Base-by-base conservation (phyloP, 2,329 filamentous ascomycete genomes). In the Periconia digitata region DNA sequence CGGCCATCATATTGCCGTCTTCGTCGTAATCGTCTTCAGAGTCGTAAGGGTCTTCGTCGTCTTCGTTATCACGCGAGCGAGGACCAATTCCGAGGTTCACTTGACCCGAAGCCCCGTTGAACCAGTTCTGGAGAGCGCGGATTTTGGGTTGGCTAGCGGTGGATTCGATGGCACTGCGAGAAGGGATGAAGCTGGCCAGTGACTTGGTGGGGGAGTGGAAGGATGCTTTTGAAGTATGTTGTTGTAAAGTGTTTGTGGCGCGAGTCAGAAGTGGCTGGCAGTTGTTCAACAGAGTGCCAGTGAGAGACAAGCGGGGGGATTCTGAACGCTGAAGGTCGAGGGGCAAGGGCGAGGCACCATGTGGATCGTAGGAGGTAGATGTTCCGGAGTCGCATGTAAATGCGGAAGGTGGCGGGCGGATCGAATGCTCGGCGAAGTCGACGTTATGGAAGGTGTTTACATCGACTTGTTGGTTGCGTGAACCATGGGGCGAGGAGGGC, bases 31-130 rank as follows among this genome's bases (percentile, higher is more conserved):
- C 29, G 29, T 43, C 24, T 29, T 56, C 52, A 8, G 59, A 62
- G 8, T 63, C 63, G 24, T 64, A 64, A 32, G 70, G 66, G 16
- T 65, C 56, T 42, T 62, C 58, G 5, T 53, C 54, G 24, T 59
- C 54, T 17, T 56, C 53, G 16, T 51, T 45, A 8, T 50, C 54
- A 43, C 58, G 56, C 8, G 60, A 40, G 17, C 35, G 22, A 13
- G 44, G 23, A 16, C 35, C 36, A 36, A 78, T 59, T 35, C 72
- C 72, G 35, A 79, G 65, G 53, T 72, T 75, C 38, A 79, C 72
- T n/a, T 76, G 73, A 32, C 76, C 74, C 21, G 77, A 79, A 42
- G 75, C 72, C 32, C 79, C 78, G 59, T 76, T 76, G 62, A 82
- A 82, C 77, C 78, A 80, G 54, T 74, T 74, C 43, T 76, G 74